Evolutionary conservation across 768 basidiomycete genomes (phyloP).

Genomic region (Gloeostereum incarnatum): DNA sequence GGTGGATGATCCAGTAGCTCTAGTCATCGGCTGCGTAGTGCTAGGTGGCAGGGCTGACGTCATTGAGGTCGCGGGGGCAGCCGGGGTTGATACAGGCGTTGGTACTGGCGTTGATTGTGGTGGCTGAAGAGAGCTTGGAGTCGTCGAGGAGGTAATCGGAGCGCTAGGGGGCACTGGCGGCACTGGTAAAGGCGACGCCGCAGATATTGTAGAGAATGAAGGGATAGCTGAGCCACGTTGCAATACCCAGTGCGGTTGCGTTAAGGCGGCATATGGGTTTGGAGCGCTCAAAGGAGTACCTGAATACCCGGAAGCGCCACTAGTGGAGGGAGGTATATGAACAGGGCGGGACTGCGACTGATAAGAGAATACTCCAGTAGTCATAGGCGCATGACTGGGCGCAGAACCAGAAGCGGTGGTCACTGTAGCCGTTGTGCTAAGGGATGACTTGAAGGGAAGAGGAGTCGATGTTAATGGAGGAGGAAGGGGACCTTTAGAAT

Average conservation of each 20-base stretch:
- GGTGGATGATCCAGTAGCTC: slow-evolving; percentile 7
- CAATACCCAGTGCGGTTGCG: slow-evolving; percentile 24
- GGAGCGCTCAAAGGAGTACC: slow-evolving; percentile 15
- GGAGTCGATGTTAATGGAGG: slow-evolving; percentile 66
- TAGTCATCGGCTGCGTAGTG: too few relatives aligned
- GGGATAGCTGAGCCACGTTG: slow-evolving; percentile 17
- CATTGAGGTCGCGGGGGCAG: slow-evolving; percentile 11
- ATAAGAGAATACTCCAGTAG: slow-evolving; percentile 34
- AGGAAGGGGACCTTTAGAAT: slow-evolving; percentile 47
- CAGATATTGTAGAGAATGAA: too few relatives aligned
- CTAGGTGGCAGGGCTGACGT: too few relatives aligned
- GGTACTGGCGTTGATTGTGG: slow-evolving; percentile 14
- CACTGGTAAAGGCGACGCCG: too few relatives aligned
- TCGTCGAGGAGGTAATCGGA: slow-evolving; percentile 18
- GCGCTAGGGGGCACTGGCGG: too few relatives aligned
- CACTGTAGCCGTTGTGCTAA: slow-evolving; percentile 13
- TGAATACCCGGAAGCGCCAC: slow-evolving; percentile 18
- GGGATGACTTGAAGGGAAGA: slow-evolving; percentile 32
- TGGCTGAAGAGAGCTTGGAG: slow-evolving; percentile 12
- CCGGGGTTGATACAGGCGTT: slow-evolving; percentile 11
- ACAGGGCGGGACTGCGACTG: slow-evolving; percentile 21
- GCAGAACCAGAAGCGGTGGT: slow-evolving; percentile 6
- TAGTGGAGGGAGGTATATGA: slow-evolving; percentile 12
- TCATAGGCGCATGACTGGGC: slow-evolving; percentile 13
- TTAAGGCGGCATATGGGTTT: slow-evolving; percentile 30